Evolutionary conservation across 352 stramenopile species (phyloP).

Genomic region (Aphanomyces invadans): DNA sequence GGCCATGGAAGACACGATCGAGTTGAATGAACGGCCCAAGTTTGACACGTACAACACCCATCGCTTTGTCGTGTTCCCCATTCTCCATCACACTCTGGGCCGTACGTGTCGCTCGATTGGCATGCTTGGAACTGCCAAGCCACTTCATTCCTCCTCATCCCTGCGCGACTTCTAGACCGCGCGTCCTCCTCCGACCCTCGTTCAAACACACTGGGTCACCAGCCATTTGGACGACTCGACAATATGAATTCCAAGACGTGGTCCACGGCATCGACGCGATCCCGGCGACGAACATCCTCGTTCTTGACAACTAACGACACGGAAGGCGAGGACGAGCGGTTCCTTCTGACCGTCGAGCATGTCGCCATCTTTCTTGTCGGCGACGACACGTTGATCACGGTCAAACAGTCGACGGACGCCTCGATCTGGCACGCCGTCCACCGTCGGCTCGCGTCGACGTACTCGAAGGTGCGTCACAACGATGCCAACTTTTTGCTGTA

Average conservation of each 20-base stretch:
- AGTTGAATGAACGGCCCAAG: constrained; percentile 80
- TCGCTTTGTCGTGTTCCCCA: constrained; percentile 74
- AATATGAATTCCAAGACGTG: not conserved
- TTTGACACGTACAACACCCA: constrained; percentile 81
- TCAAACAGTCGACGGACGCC: constrained; percentile 55
- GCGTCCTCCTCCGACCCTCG: not conserved
- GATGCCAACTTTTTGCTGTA: constrained; percentile 84
- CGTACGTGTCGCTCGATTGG: not conserved
- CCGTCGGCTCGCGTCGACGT: constrained; percentile 60
- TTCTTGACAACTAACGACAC: too few species aligned
- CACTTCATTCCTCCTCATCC: too few species aligned
- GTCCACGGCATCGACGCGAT: not conserved
- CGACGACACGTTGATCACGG: constrained; percentile 79
- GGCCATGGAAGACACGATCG: constrained; percentile 78
- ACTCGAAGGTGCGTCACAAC: constrained; percentile 86
- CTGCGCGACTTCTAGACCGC: not conserved
- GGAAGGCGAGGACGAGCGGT: constrained; percentile 41
- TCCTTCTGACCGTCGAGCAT: constrained; percentile 75
- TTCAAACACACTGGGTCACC: not conserved
- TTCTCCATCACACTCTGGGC: constrained; percentile 34
- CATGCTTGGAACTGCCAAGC: too few species aligned
- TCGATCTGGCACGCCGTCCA: constrained; percentile 65
- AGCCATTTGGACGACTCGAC: not conserved
- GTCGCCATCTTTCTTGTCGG: constrained; percentile 76
- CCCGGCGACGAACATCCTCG: not conserved